A percentile compares a stretch with the other conserved stretches of the same genome.
phyloP scores from a whole-genome alignment of 768 basidiomycete genomes.

The Lactarius hatsudake region DNA sequence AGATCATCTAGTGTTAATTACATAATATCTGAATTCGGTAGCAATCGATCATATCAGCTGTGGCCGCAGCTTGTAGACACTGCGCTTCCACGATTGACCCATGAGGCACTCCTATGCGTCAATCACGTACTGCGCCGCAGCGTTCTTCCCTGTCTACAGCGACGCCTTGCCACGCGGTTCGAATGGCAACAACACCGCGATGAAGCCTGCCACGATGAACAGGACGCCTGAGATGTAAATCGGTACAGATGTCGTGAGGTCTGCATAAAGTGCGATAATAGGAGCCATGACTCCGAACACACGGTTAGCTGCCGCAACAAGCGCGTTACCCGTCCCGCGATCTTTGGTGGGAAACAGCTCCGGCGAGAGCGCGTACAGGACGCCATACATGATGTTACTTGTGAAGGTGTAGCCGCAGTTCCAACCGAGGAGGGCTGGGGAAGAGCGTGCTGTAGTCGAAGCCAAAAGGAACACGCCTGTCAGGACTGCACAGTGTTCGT shows the following conservation, averaged over 20 bases:
- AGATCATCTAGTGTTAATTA: not conserved
- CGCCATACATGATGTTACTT: slow-evolving; percentile 56
- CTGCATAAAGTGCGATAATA: slow-evolving; percentile 49
- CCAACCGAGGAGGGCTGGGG: slow-evolving; percentile 52
- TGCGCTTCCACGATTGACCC: not conserved
- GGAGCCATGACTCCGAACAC: slow-evolving; percentile 60
- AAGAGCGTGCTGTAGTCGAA: slow-evolving; percentile 53
- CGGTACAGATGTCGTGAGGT: slow-evolving; percentile 48
- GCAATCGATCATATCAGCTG: no score
- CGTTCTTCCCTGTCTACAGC: slow-evolving; percentile 32
- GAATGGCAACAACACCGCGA: slow-evolving; percentile 52
- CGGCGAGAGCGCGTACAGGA: slow-evolving; percentile 42
- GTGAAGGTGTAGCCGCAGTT: slow-evolving; percentile 59
- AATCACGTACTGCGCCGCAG: not conserved
- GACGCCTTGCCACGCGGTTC: slow-evolving; percentile 57
- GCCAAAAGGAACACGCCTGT: slow-evolving; percentile 60
- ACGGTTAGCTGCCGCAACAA: slow-evolving; percentile 51
- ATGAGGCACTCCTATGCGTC: not conserved
- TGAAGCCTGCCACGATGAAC: slow-evolving; percentile 48
- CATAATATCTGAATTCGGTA: not conserved
- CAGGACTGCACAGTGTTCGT: slow-evolving; percentile 34
- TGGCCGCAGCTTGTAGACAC: not conserved
- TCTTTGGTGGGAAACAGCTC: slow-evolving; percentile 54
- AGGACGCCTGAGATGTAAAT: slow-evolving; percentile 54
- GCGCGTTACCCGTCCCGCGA: slow-evolving; percentile 55